Conservation (phyloP, 23 red algal species). For the Chondrus crispus region DNA sequence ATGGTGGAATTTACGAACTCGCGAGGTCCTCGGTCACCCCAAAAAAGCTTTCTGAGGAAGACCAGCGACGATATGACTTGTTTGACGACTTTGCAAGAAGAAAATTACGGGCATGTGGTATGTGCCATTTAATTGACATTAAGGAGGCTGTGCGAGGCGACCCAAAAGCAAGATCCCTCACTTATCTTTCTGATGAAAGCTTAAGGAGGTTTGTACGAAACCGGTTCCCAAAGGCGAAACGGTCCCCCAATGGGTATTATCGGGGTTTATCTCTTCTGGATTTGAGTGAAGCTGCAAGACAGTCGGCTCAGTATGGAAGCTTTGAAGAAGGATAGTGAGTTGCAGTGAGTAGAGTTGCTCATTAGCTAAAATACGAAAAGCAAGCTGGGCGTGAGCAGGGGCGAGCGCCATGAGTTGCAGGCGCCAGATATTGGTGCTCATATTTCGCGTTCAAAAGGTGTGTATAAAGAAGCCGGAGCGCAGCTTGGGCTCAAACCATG, state of each 20-base stretch:
- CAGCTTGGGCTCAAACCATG: slow-evolving; percentile 77
- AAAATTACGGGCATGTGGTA: slow-evolving; percentile 14
- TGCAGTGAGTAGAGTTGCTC: too few relatives aligned
- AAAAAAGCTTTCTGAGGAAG: not conserved
- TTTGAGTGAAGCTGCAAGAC: too few relatives aligned
- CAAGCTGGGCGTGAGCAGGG: too few relatives aligned
- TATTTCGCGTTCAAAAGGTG: slow-evolving; percentile 47
- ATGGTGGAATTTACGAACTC: slow-evolving; percentile 68
- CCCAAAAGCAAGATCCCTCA: not conserved
- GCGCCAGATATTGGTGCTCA: too few relatives aligned
- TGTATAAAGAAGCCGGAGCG: slow-evolving; percentile 70
- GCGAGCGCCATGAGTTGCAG: too few relatives aligned
- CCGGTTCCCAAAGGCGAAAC: slow-evolving; percentile 33
- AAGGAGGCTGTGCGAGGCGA: slow-evolving; percentile 43
- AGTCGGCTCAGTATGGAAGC: too few relatives aligned
- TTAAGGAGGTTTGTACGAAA: slow-evolving; percentile 54
- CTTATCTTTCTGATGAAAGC: slow-evolving; percentile 29
- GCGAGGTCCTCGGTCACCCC: not conserved
- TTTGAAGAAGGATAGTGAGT: too few relatives aligned
- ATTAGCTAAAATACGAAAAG: too few relatives aligned
- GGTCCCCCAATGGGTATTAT: slow-evolving; percentile 75
- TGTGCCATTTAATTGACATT: slow-evolving; percentile 61
- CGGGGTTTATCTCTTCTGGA: slow-evolving; percentile 44
- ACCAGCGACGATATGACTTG: not conserved
- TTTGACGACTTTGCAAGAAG: slow-evolving; percentile 45